phyloP scores from a whole-genome alignment of 1,284 basidiomycete species.

The Leccinum fuscescens region DNA sequence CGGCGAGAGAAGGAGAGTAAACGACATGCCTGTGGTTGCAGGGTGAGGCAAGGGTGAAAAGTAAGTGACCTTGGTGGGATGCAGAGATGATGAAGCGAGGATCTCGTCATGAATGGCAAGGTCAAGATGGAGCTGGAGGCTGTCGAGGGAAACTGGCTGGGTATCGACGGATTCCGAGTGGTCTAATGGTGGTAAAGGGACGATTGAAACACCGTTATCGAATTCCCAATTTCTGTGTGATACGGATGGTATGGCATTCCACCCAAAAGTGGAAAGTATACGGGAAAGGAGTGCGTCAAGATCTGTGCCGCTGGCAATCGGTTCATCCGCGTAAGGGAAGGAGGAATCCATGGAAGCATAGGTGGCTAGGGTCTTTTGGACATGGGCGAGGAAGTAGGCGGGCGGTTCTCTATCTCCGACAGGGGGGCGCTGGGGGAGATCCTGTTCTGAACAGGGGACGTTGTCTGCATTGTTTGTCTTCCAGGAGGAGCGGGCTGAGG shows the following conservation, averaged over 20 bases:
- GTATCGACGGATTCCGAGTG: conserved; percentile 1
- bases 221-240: conserved; percentile 30
- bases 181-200: conserved; percentile 14
- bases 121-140: conserved; percentile 28
- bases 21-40: conserved; percentile 17
- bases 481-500: conserved; percentile 6
- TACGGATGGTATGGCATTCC: conserved; percentile 14
- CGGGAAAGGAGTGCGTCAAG: conserved; percentile 27
- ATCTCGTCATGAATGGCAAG: conserved; percentile 27
- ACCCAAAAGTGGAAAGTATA: conserved; percentile 29
- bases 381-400: conserved; percentile 30
- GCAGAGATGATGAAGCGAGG: conserved; percentile 20
- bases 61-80: conserved; percentile 31
- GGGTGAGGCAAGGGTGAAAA: conserved; percentile 22
- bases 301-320: conserved; percentile 23
- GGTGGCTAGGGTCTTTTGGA: conserved; percentile 23
- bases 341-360: conserved; percentile 29
- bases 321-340: conserved; percentile 25
- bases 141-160: conserved; percentile 13
- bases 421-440: conserved; percentile 20
- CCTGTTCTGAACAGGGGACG: conserved; percentile 14
- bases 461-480: conserved; percentile 7
- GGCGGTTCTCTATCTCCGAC: conserved; percentile 33
- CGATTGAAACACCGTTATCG: conserved; percentile 26
- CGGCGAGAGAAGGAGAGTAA: background rate